Base-by-base conservation (phyloP, 805 yeast genomes). In the Yarrowia sp. region DNA sequence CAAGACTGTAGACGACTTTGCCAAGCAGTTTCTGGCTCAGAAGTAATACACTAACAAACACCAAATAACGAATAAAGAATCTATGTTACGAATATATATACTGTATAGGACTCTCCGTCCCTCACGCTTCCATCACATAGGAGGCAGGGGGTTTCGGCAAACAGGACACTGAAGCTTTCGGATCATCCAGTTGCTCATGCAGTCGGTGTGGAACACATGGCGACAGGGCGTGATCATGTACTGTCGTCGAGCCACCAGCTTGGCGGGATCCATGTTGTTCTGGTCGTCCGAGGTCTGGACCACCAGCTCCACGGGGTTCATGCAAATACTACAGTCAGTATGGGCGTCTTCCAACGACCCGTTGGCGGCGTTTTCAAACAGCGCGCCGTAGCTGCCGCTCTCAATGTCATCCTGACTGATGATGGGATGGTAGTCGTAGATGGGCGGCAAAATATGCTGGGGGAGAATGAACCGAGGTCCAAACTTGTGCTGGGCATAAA, bases 151-250 rank as follows among this genome's bases (percentile, higher is more conserved):
- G 65, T 85, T 84, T 71, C 98, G 82, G 76, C 98, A 93, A 7
- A 92, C 92, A 0, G 98, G 98, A 76, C 98, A 93, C 72, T 92
- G 97, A 60, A 93, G 76, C 71, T 92, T 90, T 73, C 90, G 89
- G 74, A 86, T 84, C 97, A 93, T 91, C 98, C 98, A 93, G 67
- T 83, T 85, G 72, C 90, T 96, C 68, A 93, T 78, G 76, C 98
- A 92, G n/a, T 83, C 86, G 1, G 90, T 83, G 73, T 92, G 98
- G 82, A 92, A 93, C 9, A 91, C 85, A 74, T 92, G 98, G 45
- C 86, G 81, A 75, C 98, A 92, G 1, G 98, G 98, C 0, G 98
- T 90, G 3, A 91, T 84, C 78, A 76, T 75, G 66, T 76, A 76
- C 44, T 69, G 67, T 32, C 75, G 70, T 14, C 79, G 66, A 3